Percentiles rank a stretch among this genome's conserved stretches.
phyloP scores from a whole-genome alignment of 2,329 filamentous ascomycete species.

The Mycosphaerella arachidis region DNA sequence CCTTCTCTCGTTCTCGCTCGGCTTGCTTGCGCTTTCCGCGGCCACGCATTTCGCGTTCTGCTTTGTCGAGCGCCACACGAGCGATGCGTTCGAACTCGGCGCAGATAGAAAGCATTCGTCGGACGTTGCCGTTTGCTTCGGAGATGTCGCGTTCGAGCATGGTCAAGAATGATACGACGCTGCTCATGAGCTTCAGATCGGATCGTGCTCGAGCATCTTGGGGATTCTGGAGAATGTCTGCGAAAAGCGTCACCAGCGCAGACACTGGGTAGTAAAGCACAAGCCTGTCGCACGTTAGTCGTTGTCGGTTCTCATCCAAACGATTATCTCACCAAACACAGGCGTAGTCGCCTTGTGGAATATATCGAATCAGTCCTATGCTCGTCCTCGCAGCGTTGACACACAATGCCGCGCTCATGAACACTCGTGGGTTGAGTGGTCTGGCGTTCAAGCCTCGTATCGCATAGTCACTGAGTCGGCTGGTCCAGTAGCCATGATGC shows the following conservation, averaged over 20 bases:
- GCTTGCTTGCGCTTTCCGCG: conserved; percentile 80
- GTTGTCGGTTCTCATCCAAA: background rate
- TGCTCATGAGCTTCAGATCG: conserved; percentile 84
- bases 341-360: conserved; percentile 88
- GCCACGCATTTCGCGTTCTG: conserved; percentile 75
- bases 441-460: conserved; percentile 89
- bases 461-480: conserved; percentile 86
- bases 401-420: conserved; percentile 87
- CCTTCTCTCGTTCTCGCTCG: conserved; percentile 43
- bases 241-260: conserved; percentile 88
- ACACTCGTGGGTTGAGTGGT: conserved; percentile 88
- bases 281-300: conserved; percentile 52
- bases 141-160: conserved; percentile 71
- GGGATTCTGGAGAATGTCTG: conserved; percentile 93
- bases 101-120: conserved; percentile 89
- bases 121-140: conserved; percentile 69
- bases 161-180: conserved; percentile 87
- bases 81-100: conserved; percentile 96
- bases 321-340: conserved; percentile 74
- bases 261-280: conserved; percentile 96
- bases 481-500: conserved; percentile 97
- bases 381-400: conserved; percentile 89
- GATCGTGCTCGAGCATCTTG: conserved; percentile 82
- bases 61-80: conserved; percentile 82
- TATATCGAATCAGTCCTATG: conserved; percentile 91